Evolutionary conservation across 1,284 basidiomycete species (phyloP).

Genomic region (Sporisorium exsertum): DNA sequence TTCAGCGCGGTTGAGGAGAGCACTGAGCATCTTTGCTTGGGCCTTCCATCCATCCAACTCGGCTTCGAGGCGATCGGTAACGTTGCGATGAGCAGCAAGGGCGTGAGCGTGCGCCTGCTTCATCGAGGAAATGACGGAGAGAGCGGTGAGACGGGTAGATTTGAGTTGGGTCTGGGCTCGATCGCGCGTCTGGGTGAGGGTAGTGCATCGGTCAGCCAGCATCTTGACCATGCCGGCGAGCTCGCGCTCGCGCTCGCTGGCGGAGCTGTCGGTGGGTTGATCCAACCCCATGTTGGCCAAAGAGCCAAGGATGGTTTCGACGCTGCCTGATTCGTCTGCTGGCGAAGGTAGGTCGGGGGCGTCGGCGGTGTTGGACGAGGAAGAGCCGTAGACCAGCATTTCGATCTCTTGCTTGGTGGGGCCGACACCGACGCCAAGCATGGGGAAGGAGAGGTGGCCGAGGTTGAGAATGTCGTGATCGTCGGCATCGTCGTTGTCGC

Average conservation of each 20-base stretch:
- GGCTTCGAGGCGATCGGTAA: conserved; percentile 61
- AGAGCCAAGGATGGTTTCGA: conserved; percentile 40
- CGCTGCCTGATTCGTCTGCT: conserved; percentile 26
- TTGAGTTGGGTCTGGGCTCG: conserved; percentile 48
- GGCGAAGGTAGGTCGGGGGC: conserved; percentile 15
- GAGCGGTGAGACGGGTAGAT: conserved; percentile 61
- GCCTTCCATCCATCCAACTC: conserved; percentile 65
- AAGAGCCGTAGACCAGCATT: conserved; percentile 55
- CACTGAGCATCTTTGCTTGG: conserved; percentile 65
- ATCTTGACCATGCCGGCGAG: conserved; percentile 55
- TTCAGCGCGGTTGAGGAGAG: conserved; percentile 58
- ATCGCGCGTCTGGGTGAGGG: conserved; percentile 36
- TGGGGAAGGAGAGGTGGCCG: conserved; percentile 62
- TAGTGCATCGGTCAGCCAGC: conserved; percentile 41
- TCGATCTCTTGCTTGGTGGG: conserved; percentile 61
- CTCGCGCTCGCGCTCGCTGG: conserved; percentile 45
- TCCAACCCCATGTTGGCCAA: conserved; percentile 56
- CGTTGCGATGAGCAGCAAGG: conserved; percentile 54
- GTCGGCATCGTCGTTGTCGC: conserved; percentile 17
- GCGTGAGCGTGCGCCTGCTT: conserved; percentile 61
- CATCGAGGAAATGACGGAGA: conserved; percentile 63
- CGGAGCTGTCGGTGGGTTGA: conserved; percentile 19
- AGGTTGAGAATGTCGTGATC: conserved; percentile 33
- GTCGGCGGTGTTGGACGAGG: conserved; percentile 16
- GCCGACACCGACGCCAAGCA: conserved; percentile 57